phyloP scores from a whole-genome alignment of 1,284 basidiomycete species.

The Cutaneotrichosporon daszewskae region DNA sequence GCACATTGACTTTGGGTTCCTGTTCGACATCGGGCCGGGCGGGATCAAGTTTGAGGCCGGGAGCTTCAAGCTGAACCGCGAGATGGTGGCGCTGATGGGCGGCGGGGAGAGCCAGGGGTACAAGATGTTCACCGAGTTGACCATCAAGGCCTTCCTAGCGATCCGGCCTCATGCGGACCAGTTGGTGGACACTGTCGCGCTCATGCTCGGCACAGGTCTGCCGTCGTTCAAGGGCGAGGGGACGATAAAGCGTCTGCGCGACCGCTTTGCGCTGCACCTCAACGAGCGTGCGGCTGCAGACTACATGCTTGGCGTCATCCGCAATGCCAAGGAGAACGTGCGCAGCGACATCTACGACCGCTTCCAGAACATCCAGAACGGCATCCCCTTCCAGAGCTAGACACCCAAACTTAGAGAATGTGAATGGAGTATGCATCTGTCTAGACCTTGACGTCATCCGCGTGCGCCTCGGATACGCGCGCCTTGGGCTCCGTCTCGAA shows the following conservation, averaged over 20 bases:
- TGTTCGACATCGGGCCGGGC: conserved; percentile 80
- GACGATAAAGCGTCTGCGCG: conserved; percentile 79
- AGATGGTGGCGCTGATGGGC: conserved; percentile 98
- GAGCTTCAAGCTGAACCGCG: conserved; percentile 96
- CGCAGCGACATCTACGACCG: conserved; percentile 89
- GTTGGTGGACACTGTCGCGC: conserved; percentile 75
- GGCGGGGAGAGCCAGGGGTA: conserved; percentile 90
- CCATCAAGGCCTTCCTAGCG: conserved; percentile 93
- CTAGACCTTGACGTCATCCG: too few species aligned
- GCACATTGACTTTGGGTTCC: conserved; percentile 92
- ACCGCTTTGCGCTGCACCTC: conserved; percentile 77
- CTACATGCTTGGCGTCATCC: conserved; percentile 80
- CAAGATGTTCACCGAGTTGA: conserved; percentile 85
- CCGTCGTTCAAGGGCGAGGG: conserved; percentile 95
- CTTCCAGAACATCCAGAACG: conserved; percentile 52
- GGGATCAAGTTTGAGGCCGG: conserved; percentile 93
- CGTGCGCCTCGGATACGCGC: background rate
- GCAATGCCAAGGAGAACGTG: conserved; percentile 91
- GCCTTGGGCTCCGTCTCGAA: too few species aligned
- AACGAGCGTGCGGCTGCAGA: conserved; percentile 88
- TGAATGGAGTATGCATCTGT: conserved; percentile 20
- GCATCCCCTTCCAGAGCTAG: conserved; percentile 31
- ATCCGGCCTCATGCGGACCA: conserved; percentile 86
- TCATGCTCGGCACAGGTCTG: conserved; percentile 92
- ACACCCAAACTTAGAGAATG: too few species aligned